Percentiles rank a stretch among this genome's conserved stretches.
Evolutionary conservation across 495 filamentous ascomycete genomes (phyloP).

Genomic region (Penicillium steckii): DNA sequence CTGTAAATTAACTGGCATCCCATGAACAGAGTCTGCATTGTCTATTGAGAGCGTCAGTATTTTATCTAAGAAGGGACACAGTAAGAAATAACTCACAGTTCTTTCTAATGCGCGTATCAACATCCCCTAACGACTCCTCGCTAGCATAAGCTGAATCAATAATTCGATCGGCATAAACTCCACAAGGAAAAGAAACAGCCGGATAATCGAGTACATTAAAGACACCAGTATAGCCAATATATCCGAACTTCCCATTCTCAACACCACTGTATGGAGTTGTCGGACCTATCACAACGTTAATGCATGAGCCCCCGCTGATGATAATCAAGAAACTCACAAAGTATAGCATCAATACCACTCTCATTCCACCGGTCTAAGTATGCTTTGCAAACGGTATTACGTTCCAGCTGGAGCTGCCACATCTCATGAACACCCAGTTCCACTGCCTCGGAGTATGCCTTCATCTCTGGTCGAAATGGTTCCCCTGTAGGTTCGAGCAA

Average conservation of each 20-base stretch:
- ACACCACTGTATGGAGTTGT: constrained; percentile 17
- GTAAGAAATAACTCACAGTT: neutral
- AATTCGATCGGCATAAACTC: neutral
- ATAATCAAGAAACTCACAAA: neutral
- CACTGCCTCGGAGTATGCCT: neutral
- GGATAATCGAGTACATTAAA: constrained; percentile 22
- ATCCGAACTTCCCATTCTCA: constrained; percentile 15
- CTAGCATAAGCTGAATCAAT: neutral
- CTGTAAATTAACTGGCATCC: constrained; percentile 43
- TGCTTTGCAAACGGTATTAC: neutral
- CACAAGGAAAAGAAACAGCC: constrained; percentile 17
- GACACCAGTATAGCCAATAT: constrained; percentile 14
- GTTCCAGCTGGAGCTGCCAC: neutral
- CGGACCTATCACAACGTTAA: neutral
- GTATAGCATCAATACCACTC: neutral
- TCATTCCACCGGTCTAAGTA: neutral
- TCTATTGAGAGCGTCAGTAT: neutral
- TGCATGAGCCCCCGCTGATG: neutral
- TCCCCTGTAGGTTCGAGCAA: neutral
- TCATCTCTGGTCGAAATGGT: neutral
- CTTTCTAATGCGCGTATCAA: neutral
- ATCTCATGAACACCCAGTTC: neutral
- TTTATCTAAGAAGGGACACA: neutral
- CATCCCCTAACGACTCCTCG: neutral
- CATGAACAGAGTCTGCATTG: constrained; percentile 6